Base-by-base conservation (phyloP, 768 basidiomycete species). In the Aureoboletus auriporus region DNA sequence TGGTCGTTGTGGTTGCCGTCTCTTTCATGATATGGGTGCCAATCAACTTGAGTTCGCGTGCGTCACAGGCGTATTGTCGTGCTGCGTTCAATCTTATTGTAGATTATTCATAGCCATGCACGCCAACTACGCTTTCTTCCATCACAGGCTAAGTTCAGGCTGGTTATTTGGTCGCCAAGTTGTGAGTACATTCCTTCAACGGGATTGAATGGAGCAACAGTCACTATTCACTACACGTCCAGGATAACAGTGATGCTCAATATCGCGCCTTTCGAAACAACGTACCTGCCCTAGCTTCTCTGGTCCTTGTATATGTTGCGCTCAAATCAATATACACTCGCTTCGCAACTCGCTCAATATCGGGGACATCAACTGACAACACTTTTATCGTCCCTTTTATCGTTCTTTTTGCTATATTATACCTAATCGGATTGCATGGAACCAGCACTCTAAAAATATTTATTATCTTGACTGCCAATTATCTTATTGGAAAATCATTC, bases 161-260 rank as follows among this genome's bases (percentile, higher is more conserved):
- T 97, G 94, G 93, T 65, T 98, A 16, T 80, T 84, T 54, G 87
- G 84, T 34, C 82, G 90, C 28, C 65, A 73, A 63, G 77, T 94
- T 11, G 94, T 95, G 60, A 69, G 88, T 75, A 6, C 39, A 14
- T 47, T 28, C 31, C 26, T 38, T 2, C 13, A 20, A 11, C 46
- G 28, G 23, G 31, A 33, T 37, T n/a, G n/a, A n/a, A 9, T 39
- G 33, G 40, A 17, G 23, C 20, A 7, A 41, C 14, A 35, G 9
- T 41, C 29, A 37, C 38, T 23, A 33, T 40, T 8, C 26, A 36
- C 42, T 27, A 2, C 30, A n/a, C 33, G 41, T 31, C 9, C 53
- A 97, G 95, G 96, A 99, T 67, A 89, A 86, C 61, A 92, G 89
- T 53, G 96, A 98, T 60, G 71, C 76, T 0, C 96, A 98, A 71